Evolutionary conservation across 148 eudicot species (phyloP).

Genomic region (Diospyros kaki): DNA sequence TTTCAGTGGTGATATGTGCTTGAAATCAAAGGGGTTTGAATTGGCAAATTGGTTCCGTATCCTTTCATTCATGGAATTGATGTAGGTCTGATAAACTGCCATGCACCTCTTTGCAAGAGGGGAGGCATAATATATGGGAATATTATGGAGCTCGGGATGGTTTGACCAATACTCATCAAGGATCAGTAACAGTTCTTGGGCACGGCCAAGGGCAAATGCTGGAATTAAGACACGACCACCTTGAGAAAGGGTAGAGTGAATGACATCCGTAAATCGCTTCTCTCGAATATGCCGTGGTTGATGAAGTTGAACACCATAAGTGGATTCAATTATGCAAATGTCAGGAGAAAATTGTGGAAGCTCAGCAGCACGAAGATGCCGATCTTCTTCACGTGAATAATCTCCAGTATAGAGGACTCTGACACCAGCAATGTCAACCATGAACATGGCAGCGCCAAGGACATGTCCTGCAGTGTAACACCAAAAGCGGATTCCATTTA

Average conservation of each 20-base stretch:
- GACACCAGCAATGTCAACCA: constrained; percentile 98
- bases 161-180: constrained; percentile 97
- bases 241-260: constrained; percentile 70
- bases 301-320: constrained; percentile 91
- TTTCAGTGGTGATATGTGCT: constrained; percentile 72
- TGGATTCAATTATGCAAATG: constrained; percentile 87
- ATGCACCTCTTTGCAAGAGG: constrained; percentile 93
- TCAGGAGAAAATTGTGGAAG: constrained; percentile 87
- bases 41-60: constrained; percentile 80
- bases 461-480: constrained; percentile 98
- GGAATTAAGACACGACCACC: constrained; percentile 97
- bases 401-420: constrained; percentile 93
- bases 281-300: constrained; percentile 78
- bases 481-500: constrained; percentile 98
- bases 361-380: constrained; percentile 96
- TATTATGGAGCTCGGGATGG: constrained; percentile 83
- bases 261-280: constrained; percentile 87
- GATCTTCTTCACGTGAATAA: constrained; percentile 95
- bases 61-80: constrained; percentile 88
- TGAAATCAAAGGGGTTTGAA: constrained; percentile 89
- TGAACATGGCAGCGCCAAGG: constrained; percentile 99
- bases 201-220: constrained; percentile 95
- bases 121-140: constrained; percentile 93
- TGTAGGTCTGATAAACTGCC: constrained; percentile 95
- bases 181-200: constrained; percentile 87